Base-by-base conservation (phyloP, 345 rosid species). In the thale cress (Arabidopsis thaliana) region DNA sequence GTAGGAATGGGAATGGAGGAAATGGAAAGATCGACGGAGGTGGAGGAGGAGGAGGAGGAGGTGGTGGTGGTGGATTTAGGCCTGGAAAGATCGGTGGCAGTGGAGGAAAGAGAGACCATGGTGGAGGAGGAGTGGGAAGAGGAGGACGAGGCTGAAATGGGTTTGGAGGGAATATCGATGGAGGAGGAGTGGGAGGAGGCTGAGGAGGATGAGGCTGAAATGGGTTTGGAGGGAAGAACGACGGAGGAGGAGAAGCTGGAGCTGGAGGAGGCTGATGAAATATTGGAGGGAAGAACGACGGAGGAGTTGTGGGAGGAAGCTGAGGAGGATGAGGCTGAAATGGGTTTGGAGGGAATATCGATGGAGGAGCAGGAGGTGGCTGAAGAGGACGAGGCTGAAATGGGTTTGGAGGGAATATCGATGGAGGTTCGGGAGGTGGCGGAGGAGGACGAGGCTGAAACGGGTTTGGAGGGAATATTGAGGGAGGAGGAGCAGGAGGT, bases 1-100 rank as follows among this genome's bases (percentile, higher is more conserved):
- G 86, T 6, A 83, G 79, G 62, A 85, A n/a, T 2, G 86, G 84
- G 22, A 81, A 75, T 56, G 82, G 82, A 4, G 84, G 83, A 60
- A 80, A 37, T 8, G 86, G 86, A 60, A 80, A 68, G n/a, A 70
- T 46, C 0, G 75, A 77, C 1, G 76, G 71, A 2, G 75, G 76
- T 55, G 80, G 75, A 5, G 80, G 75, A 11, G 80, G 75, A 25
- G 71, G 78, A 3, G 78, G 65, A 1, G 69, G 73, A 4, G 61
- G 73, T 6, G 68, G 69, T 0, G 74, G 59, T 45, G 80, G 71
- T 69, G 75, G 80, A 46, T 62, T 6, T 45, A 70, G 7, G 52
- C 71, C 12, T 30, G 81, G 82, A 37, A 79, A 58, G 28, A 59
- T 16, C 0, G 87, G 83, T 5, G 93, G 84, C 32, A 71, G 16